Base-by-base conservation (phyloP, 2,329 filamentous ascomycete species). In the Colletotrichum eleusines region DNA sequence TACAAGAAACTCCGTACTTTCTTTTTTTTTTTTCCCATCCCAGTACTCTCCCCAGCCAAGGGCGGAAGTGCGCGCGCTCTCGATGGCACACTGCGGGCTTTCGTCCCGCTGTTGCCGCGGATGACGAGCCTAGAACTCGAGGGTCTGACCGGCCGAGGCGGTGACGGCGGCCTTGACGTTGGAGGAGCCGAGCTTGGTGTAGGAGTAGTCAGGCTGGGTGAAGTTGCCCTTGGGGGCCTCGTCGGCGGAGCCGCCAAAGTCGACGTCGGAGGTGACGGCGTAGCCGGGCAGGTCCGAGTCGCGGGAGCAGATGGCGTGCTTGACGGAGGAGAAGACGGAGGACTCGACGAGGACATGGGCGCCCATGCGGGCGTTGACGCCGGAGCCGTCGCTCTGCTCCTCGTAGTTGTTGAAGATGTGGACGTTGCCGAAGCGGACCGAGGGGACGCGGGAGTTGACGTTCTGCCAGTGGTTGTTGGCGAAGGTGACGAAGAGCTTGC, bases 381-480 rank as follows among this genome's bases (percentile, higher is more conserved):
- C 84, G 54, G 79, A 81, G 60, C 63, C 73, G 60, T 81, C 77
- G 73, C 84, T 75, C 74, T 80, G 78, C 77, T 82, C 82, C 79
- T 82, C 85, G 73, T 76, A 77, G 83, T 88, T 89, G 82, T 85
- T 88, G 61, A 76, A 84, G 76, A 85, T 78, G 80, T 92, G 90
- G 73, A 75, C 88, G 51, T 88, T 91, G 35, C 90, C 90, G 81
- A 92, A 92, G 74, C 90, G 89, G 78, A 91, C 77, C 4, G 86
- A 88, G 5, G 91, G 90, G 0, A 81, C 82, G 66, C 90, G 90
- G 9, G 87, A 90, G 84, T 90, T 89, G 77, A 91, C 80, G 82
- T 91, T 90, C 74, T 77, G 76, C 84, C 85, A 92, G 83, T 88
- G 84, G 86, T 92, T 92, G 84, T 91, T 88, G 81, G 86, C 85